Percentiles rank a stretch among this genome's conserved stretches.
Evolutionary conservation across 345 rosid genomes (phyloP).

Genomic region (Corymbia maculata): DNA sequence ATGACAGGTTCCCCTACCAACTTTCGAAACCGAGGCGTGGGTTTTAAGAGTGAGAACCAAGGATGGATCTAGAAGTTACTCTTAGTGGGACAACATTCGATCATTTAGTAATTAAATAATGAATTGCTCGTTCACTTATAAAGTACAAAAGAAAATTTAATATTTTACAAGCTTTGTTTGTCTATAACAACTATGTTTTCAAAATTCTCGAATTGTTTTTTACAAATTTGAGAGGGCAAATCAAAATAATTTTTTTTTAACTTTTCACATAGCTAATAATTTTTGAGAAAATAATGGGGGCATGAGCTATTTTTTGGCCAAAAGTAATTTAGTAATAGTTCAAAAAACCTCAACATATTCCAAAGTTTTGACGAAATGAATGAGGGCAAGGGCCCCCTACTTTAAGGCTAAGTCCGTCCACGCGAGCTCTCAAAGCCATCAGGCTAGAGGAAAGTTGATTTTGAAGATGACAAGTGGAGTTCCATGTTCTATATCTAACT

Average conservation of each 20-base stretch:
- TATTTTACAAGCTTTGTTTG: not conserved
- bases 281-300: not conserved
- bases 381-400: not conserved
- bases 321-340: not conserved
- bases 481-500: not conserved
- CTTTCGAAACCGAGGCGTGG: not conserved
- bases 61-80: not conserved
- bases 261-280: not conserved
- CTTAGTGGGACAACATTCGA: not conserved
- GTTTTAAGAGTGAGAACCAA: not conserved
- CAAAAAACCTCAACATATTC: not conserved
- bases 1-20: not conserved
- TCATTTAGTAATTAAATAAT: not conserved
- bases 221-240: no score
- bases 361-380: not conserved
- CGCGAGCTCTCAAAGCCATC: not conserved
- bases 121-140: accelerated
- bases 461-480: not conserved
- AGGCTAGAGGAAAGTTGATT: not conserved
- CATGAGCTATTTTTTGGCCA: not conserved
- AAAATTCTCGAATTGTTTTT: no score
- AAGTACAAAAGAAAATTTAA: no score
- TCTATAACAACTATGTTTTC: not conserved
- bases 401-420: not conserved
- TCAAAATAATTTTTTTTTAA: no score